Evolutionary conservation across 2,329 filamentous ascomycete species (phyloP).

Genomic region (Penicillium oxalicum): DNA sequence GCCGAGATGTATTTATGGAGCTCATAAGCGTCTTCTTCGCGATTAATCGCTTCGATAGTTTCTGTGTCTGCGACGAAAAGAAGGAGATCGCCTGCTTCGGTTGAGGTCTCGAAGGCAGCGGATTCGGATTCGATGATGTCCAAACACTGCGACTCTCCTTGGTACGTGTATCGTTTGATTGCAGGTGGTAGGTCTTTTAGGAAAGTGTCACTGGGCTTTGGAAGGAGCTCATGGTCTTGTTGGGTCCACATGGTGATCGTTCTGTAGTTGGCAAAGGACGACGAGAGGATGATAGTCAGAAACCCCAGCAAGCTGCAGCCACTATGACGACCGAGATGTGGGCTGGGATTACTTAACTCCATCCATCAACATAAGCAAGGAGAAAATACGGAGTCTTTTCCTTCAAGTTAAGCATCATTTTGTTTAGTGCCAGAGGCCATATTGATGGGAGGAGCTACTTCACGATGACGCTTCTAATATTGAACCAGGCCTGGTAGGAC

Average conservation of each 20-base stretch:
- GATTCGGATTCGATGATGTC: neutral
- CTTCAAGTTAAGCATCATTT: neutral
- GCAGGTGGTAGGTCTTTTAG: constrained; percentile 1
- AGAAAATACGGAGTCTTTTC: neutral
- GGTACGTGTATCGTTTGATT: constrained; percentile 4
- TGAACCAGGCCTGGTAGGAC: no score
- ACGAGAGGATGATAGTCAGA: neutral
- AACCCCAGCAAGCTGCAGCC: neutral
- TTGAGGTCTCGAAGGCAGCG: neutral
- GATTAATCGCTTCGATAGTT: constrained; percentile 6
- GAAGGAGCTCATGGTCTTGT: neutral
- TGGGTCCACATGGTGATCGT: neutral
- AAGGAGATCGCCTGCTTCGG: neutral
- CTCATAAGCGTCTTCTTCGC: neutral
- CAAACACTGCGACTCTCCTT: constrained; percentile 1
- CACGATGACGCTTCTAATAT: neutral
- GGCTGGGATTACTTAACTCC: neutral
- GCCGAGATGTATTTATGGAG: neutral
- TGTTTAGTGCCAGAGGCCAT: neutral
- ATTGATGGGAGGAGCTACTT: neutral
- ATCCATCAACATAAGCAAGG: neutral
- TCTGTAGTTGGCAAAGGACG: neutral
- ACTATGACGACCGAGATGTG: neutral
- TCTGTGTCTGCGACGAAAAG: constrained; percentile 4
- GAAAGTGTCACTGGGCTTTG: neutral